Evolutionary conservation across 2,329 filamentous ascomycete species (phyloP).

Genomic region (Talaromyces funiculosus): DNA sequence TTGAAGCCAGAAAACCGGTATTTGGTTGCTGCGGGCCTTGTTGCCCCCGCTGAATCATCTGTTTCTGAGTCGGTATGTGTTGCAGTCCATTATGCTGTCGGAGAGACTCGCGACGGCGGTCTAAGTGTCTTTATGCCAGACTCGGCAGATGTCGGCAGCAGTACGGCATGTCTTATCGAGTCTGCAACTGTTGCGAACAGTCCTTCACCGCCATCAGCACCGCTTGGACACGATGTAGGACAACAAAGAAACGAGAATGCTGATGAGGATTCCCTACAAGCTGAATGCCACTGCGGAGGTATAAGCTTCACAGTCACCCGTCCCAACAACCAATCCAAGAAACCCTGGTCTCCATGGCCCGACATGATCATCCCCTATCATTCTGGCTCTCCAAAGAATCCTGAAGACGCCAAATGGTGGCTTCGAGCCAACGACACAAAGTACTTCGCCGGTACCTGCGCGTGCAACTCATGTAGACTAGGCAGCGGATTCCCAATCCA

Average conservation of each 20-base stretch:
- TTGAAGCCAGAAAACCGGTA: slow-evolving; percentile 21
- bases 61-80: slow-evolving; percentile 16
- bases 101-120: slow-evolving; percentile 27
- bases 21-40: slow-evolving; percentile 31
- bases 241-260: neutral
- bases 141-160: slow-evolving; percentile 9
- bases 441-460: slow-evolving; percentile 57
- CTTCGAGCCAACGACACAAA: slow-evolving; percentile 44
- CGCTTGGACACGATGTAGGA: neutral
- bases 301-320: slow-evolving; percentile 54
- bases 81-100: slow-evolving; percentile 23
- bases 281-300: slow-evolving; percentile 51
- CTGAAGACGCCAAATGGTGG: slow-evolving; percentile 55
- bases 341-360: slow-evolving; percentile 46
- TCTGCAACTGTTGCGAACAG: neutral
- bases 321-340: slow-evolving; percentile 44
- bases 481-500: slow-evolving; percentile 59
- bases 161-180: slow-evolving; percentile 21
- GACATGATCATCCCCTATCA: slow-evolving; percentile 51
- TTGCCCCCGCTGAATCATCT: slow-evolving; percentile 17
- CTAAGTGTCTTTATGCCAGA: slow-evolving; percentile 24
- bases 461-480: slow-evolving; percentile 58
- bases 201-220: neutral
- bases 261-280: slow-evolving; percentile 32
- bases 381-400: slow-evolving; percentile 38